Percentiles rank a stretch among this genome's conserved stretches.
Evolutionary conservation across 2,329 filamentous ascomycete genomes (phyloP).

Genomic region (Trichoderma oligosporum): DNA sequence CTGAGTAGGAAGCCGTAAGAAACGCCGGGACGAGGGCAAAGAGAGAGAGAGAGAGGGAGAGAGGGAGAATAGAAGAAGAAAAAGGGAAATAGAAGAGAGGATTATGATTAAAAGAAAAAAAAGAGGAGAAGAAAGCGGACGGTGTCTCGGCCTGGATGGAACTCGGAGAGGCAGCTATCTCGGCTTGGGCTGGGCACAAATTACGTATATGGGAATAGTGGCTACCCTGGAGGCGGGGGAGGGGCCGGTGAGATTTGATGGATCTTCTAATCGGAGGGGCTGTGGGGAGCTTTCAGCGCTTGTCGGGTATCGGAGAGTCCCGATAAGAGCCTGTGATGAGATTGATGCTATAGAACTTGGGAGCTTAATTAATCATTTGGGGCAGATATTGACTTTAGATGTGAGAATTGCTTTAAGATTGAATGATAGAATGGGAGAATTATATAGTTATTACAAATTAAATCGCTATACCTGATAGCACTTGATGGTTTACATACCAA

Average conservation of each 20-base stretch:
- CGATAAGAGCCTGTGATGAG: too few species aligned
- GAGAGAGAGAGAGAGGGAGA: slow-evolving; percentile 1
- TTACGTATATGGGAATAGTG: slow-evolving; percentile 3
- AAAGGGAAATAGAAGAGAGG: not conserved
- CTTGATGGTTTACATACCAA: too few species aligned
- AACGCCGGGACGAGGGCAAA: not conserved
- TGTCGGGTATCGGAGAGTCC: slow-evolving; percentile 16
- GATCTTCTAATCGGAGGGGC: not conserved
- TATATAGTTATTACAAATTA: too few species aligned
- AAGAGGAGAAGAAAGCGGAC: not conserved
- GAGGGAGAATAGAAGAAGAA: not conserved
- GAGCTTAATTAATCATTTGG: too few species aligned
- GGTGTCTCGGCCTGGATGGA: too few species aligned
- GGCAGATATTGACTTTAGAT: too few species aligned
- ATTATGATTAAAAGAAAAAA: not conserved
- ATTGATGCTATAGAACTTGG: too few species aligned
- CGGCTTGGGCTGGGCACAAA: slow-evolving; percentile 14
- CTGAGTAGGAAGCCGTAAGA: not conserved
- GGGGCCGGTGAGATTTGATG: not conserved
- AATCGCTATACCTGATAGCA: too few species aligned
- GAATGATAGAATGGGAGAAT: too few species aligned
- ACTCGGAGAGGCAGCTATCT: too few species aligned
- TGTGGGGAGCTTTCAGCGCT: not conserved
- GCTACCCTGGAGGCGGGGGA: slow-evolving; percentile 6
- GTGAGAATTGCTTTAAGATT: too few species aligned